Evolutionary conservation across 371 early-diverging fungal genomes (phyloP).

Genomic region (Rhizopus arrhizus): DNA sequence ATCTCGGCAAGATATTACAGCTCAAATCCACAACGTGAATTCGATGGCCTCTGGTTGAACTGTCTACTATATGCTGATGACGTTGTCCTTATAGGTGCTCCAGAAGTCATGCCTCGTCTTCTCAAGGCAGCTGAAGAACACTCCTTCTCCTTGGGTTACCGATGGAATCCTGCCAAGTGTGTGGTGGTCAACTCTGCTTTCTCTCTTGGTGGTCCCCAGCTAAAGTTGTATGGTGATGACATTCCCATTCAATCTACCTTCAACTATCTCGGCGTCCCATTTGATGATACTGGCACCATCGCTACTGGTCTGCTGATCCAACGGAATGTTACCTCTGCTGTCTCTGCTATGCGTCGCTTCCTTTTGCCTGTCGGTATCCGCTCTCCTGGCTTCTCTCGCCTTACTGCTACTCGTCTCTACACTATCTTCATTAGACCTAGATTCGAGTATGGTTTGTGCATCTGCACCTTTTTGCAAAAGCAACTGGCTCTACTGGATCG

Average conservation of each 20-base stretch:
- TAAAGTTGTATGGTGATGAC: too few species aligned
- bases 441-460: constrained; percentile 2
- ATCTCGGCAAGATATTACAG: not conserved
- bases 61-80: constrained; percentile 20
- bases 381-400: constrained; percentile 9
- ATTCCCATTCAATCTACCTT: too few species aligned
- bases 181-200: too few species aligned
- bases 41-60: constrained; percentile 3
- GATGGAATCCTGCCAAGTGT: too few species aligned
- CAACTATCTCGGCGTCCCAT: constrained; percentile 12
- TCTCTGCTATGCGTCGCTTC: constrained; percentile 2
- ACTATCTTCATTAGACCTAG: constrained; percentile 7
- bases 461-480: not conserved
- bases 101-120: constrained; percentile 1
- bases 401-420: not conserved
- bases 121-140: not conserved
- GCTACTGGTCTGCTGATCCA: not conserved
- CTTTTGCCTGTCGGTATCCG: not conserved
- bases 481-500: not conserved
- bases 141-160: too few species aligned
- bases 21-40: not conserved
- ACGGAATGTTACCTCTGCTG: not conserved
- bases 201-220: too few species aligned
- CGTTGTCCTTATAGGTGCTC: constrained; percentile 12
- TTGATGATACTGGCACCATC: not conserved